Conservation (phyloP, 768 basidiomycete species). For the Boletus rubropictus region DNA sequence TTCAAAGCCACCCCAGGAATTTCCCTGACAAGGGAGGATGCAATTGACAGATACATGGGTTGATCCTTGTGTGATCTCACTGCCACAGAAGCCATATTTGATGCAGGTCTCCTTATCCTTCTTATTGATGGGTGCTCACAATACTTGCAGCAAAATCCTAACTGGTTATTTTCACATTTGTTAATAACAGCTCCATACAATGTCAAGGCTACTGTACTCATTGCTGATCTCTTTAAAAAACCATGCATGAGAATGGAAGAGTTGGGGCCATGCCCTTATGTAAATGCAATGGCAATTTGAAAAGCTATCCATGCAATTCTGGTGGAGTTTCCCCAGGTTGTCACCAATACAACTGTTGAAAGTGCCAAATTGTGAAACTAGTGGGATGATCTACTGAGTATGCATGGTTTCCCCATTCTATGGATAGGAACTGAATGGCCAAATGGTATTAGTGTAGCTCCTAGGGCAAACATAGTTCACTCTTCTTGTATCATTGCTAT, state of each 20-base stretch:
- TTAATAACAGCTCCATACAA: constrained; percentile 2
- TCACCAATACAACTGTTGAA: constrained; percentile 10
- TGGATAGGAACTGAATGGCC: too few relatives aligned
- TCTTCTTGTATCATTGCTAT: too few relatives aligned
- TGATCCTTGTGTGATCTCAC: constrained; percentile 5
- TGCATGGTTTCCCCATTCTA: too few relatives aligned
- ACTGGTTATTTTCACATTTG: constrained; percentile 18
- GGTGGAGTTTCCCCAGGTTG: constrained; percentile 10
- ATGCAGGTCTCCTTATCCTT: constrained; percentile 2
- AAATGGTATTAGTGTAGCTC: too few relatives aligned
- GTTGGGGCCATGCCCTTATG: constrained; percentile 1
- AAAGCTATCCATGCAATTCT: constrained; percentile 13
- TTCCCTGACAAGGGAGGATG: constrained; percentile 4
- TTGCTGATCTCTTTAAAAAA: constrained; percentile 9
- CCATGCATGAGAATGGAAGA: constrained; percentile 1
- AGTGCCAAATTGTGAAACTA: not conserved
- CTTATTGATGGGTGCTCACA: not conserved
- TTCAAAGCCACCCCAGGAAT: not conserved
- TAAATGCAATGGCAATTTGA: constrained; percentile 2
- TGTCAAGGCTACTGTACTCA: constrained; percentile 7
- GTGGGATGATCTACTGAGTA: not conserved
- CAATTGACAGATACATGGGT: not conserved
- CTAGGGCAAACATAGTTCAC: too few relatives aligned
- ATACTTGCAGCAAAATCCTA: constrained; percentile 14
- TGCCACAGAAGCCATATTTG: constrained; percentile 4